phyloP scores from a whole-genome alignment of 169 alveolate genomes.

The Plasmodium cynomolgi region DNA sequence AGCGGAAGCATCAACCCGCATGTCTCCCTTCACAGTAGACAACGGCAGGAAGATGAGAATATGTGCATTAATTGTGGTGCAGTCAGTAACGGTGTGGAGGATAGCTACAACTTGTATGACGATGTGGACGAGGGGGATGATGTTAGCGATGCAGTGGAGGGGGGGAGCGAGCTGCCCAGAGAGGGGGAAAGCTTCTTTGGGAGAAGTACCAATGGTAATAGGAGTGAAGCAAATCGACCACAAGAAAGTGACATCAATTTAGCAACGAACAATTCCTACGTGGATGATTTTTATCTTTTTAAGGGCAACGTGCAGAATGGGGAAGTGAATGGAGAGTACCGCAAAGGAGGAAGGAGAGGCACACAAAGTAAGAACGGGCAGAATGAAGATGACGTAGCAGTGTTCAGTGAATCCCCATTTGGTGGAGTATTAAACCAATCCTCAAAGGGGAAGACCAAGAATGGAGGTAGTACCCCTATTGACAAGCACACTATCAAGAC shows the following conservation, averaged over 20 bases:
- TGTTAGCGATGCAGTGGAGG: background rate
- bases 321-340: background rate
- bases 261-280: background rate
- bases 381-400: background rate
- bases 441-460: background rate
- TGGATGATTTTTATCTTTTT: background rate
- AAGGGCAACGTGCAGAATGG: background rate
- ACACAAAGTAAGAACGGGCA: background rate
- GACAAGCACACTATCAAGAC: background rate
- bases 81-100: background rate
- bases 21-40: background rate
- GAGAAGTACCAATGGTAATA: background rate
- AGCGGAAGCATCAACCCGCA: background rate
- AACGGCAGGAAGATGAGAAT: background rate
- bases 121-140: background rate
- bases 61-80: background rate
- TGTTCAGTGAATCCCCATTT: background rate
- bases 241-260: background rate
- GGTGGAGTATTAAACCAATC: background rate
- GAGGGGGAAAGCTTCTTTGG: background rate
- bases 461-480: background rate
- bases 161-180: background rate
- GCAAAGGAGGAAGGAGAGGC: background rate
- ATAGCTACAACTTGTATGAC: background rate
- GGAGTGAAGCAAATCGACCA: background rate